Percentiles rank a stretch among this genome's conserved stretches.
Conservation (phyloP, 768 basidiomycete species). For the Pleurotus tuber-regium region DNA sequence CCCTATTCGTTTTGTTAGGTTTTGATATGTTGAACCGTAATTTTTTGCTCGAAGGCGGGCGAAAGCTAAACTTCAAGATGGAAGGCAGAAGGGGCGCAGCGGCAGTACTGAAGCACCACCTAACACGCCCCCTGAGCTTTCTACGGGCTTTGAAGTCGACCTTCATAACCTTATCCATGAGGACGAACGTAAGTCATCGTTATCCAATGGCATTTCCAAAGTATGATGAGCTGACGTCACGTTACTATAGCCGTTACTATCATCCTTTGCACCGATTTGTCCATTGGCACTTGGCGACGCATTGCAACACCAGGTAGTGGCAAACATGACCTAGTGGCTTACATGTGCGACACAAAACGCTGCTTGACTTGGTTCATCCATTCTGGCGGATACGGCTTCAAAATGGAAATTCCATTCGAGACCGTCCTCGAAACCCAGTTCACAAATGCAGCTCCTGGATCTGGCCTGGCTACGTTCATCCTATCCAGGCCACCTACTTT, state of each 20-base stretch:
- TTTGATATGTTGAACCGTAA: conserved; percentile 3
- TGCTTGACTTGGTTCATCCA: conserved; percentile 80
- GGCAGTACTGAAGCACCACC: conserved; percentile 37
- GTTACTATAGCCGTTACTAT: conserved; percentile 63
- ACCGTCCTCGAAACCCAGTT: conserved; percentile 59
- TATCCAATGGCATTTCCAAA: background rate
- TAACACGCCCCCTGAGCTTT: conserved; percentile 49
- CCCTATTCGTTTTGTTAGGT: background rate
- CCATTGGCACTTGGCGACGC: conserved; percentile 78
- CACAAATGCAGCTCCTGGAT: conserved; percentile 48
- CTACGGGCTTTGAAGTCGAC: conserved; percentile 54
- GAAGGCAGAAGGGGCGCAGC: conserved; percentile 42
- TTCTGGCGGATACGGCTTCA: conserved; percentile 71
- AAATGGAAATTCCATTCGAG: conserved; percentile 80
- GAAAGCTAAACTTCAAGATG: conserved; percentile 73
- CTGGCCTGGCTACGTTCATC: conserved; percentile 59
- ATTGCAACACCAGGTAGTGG: conserved; percentile 52
- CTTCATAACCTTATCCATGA: conserved; percentile 70
- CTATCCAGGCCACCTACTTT: conserved; percentile 69
- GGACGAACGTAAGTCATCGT: conserved; percentile 57
- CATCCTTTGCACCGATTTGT: conserved; percentile 73
- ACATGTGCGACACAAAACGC: conserved; percentile 64
- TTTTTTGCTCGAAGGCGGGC: conserved; percentile 54
- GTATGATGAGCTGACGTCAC: no score
- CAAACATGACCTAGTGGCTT: conserved; percentile 71